These are phyloP conservation scores for Endogone sp. DNA, from an alignment of 192 early-diverging fungal genomes.

Conservation along the genomic window DNA sequence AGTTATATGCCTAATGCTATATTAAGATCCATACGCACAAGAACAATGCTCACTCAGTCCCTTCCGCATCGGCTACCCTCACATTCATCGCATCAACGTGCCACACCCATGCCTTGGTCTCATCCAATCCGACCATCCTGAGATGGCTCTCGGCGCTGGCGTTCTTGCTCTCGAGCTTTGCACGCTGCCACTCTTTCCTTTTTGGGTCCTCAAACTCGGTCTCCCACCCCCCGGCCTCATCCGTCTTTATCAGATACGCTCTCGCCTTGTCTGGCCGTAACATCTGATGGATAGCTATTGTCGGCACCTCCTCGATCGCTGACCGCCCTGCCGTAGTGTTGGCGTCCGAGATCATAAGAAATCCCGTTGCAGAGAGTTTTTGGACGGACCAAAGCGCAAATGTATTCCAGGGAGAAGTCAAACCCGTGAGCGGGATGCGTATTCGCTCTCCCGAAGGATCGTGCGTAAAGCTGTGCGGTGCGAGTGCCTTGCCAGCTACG, in stretches of 20 bases:
- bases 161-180: not conserved
- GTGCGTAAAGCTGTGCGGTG: not conserved
- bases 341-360: not conserved
- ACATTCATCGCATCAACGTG: not conserved
- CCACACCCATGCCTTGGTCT: not conserved
- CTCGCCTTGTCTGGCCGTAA: not conserved
- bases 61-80: no score
- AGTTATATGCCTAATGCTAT: no score
- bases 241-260: slow-evolving; percentile 2
- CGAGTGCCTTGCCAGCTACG: not conserved
- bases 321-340: not conserved
- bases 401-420: slow-evolving; percentile 1
- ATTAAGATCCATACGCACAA: no score
- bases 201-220: not conserved
- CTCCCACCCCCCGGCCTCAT: not conserved
- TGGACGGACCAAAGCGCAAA: slow-evolving; percentile 1
- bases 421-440: not conserved
- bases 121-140: not conserved
- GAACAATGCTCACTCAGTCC: no score
- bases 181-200: not conserved
- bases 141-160: not conserved
- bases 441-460: not conserved
- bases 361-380: not conserved
- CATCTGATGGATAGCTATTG: not conserved
- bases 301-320: not conserved